phyloP scores from a whole-genome alignment of 257 asterid species.

The Solanum ahanhuiri region DNA sequence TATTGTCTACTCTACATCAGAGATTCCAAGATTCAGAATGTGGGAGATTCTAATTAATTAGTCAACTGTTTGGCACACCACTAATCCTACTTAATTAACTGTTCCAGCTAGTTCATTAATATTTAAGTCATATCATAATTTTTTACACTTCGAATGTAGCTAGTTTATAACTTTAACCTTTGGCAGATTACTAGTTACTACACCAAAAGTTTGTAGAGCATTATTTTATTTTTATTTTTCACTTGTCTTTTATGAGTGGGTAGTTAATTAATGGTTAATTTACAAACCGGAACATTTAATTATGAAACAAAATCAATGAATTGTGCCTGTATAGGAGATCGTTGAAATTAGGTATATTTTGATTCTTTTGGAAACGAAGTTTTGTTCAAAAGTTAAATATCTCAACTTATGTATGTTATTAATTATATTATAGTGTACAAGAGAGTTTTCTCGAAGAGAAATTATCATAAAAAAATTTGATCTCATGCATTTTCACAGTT shows the following conservation, averaged over 20 bases:
- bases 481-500: neutral
- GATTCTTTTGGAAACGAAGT: neutral
- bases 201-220: neutral
- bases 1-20: neutral
- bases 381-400: neutral
- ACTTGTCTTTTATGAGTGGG: neutral
- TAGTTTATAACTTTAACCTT: neutral
- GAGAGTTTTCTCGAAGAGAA: too few species aligned
- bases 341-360: neutral
- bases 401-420: neutral
- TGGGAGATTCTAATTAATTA: neutral
- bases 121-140: neutral
- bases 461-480: too few species aligned
- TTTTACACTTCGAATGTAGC: neutral
- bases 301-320: neutral
- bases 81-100: neutral
- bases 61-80: neutral
- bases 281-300: neutral
- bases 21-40: neutral
- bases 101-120: neutral
- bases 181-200: neutral
- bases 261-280: neutral
- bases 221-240: neutral
- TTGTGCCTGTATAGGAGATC: neutral
- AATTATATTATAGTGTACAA: too few species aligned